Base-by-base conservation (phyloP, 768 basidiomycete species). In the Mycena olivaceomarginata region DNA sequence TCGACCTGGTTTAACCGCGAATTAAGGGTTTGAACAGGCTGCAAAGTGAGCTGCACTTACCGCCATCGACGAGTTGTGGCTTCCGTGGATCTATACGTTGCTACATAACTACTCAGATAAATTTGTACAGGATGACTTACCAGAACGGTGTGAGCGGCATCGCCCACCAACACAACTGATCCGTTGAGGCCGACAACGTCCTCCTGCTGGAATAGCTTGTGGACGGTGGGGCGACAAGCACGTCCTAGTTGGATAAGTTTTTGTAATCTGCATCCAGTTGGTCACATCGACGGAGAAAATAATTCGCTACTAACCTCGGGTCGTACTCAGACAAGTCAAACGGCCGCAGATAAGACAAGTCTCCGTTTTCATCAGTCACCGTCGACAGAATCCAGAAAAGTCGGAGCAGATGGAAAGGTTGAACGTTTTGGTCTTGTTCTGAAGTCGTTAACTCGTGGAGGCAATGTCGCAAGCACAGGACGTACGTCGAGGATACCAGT, bases 61-160 rank as follows among this genome's bases (percentile, higher is more conserved):
- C 70, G 87, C 88, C 78, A 88, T 87, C 16, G 88, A 86, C n/a
- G 88, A 86, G 16, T 87, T 88, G 75, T 89, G 88, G 5, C 87
- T 87, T 37, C 87, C 84, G 80, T 89, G 87, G 12, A 88, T 88
- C 85, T 86, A n/a, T n/a, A 57, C 4, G 4, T 13, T n/a, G 10
- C 1, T 22, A n/a, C 59, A 45, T 72, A 15, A 59, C 69, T 12
- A 2, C 31, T 72, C 39, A 4, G 39, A 46, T 40, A 12, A 40
- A 5, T n/a, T 12, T 7, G 37, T 22, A 39, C 25, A 53, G 7
- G 51, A 25, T 15, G 25, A 59, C 85, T 46, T 67, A 86, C 84
- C 43, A 88, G 78, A 82, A 88, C 86, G 3, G 86, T 86, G 66
- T 89, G 88, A 43, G 88, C 89, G 0, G 88, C 83, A 74, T 89